Base-by-base conservation (phyloP, 75 land plant species). In the Sequoiadendron giganteum region DNA sequence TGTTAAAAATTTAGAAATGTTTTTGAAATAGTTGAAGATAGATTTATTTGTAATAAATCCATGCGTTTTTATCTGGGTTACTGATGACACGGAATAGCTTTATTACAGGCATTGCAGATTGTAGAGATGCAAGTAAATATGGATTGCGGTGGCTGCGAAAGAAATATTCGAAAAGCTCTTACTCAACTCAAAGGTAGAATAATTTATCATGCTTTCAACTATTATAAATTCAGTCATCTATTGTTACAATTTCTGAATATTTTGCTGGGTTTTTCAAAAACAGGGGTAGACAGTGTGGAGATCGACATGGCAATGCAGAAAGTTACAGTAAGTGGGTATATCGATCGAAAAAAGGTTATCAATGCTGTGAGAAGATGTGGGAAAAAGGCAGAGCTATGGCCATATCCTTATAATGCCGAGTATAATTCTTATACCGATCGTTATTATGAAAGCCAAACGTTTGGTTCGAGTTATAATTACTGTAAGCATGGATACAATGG, bases 291-390 rank as follows among this genome's bases (percentile, higher is more conserved):
- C 16, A 48, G 11, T 5, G 48, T 84, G 7, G 85, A 84, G n/a
- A 84, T 84, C 21, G 96, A 95, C 89, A 90, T 92, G 96, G 79
- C 19, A 87, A 83, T 84, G 90, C 94, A 95, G 80, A 95, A 95
- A 77, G 97, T 95, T 85, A 95, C 94, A 11, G 97, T 95, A 42
- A 95, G 90, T 36, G 97, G 97, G 3, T 92, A 86, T 55, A 88
- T 88, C 10, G 93, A 94, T 49, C 92, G 91, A 15, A 88, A 90
- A 86, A 91, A 93, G 88, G 93, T 94, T 75, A 90, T 93, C 49
- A 93, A 92, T 68, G 47, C 90, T 32, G 93, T 93, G 68, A 87
- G 95, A 70, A 90, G 83, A 58, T 91, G 92, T 1, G 95, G 95
- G 10, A 87, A 90, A 80, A 88, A 88, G 56, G 97, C 94, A 0